A percentile compares a stretch with the other conserved stretches of the same genome.
Conservation (phyloP, 169 alveolate species). For the Theileria equi region DNA sequence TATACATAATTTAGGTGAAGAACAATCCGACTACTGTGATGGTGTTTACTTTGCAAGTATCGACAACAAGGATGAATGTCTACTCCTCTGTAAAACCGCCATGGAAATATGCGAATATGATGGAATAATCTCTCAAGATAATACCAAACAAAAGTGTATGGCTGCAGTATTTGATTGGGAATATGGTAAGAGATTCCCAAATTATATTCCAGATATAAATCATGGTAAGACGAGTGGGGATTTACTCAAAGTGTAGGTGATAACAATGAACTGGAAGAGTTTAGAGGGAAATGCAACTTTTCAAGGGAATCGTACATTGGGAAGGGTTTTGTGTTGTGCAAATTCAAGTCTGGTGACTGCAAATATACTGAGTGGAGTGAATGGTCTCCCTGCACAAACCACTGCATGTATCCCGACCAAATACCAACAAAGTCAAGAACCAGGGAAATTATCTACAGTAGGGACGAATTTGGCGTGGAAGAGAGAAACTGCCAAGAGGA, state of each 20-base stretch:
- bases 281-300: slow-evolving; percentile 34
- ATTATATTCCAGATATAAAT: neutral
- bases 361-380: slow-evolving; percentile 63
- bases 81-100: neutral
- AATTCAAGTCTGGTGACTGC: slow-evolving; percentile 34
- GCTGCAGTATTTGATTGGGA: neutral
- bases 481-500: neutral
- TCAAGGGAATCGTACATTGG: slow-evolving; percentile 24
- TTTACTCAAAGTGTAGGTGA: too few relatives aligned
- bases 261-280: neutral
- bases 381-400: slow-evolving; percentile 64
- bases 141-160: neutral
- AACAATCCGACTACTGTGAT: too few relatives aligned
- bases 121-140: neutral
- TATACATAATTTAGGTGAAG: too few relatives aligned
- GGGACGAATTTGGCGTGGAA: too few relatives aligned
- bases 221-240: neutral
- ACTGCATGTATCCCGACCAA: slow-evolving; percentile 48
- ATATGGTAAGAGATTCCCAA: neutral
- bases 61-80: slow-evolving; percentile 2
- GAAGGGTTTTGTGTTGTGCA: slow-evolving; percentile 66
- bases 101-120: neutral
- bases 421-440: slow-evolving; percentile 51
- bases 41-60: too few relatives aligned
- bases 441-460: slow-evolving; percentile 4